Percentiles rank a stretch among this genome's conserved stretches.
phyloP scores from a whole-genome alignment of 768 basidiomycete genomes.

The Hygrophorus russula region DNA sequence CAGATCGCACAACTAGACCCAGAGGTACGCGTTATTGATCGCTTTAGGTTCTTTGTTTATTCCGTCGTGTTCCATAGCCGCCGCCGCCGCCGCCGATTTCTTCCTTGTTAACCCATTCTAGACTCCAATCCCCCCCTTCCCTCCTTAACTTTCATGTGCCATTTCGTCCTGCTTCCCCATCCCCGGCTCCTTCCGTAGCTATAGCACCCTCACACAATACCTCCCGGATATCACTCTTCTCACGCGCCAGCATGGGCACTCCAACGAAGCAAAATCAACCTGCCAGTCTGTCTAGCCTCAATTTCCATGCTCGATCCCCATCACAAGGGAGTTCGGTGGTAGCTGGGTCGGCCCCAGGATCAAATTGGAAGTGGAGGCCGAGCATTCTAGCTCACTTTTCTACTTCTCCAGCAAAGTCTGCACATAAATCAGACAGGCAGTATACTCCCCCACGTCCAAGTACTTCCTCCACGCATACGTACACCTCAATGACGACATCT shows the following conservation, averaged over 20 bases:
- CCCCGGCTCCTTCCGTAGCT: constrained; percentile 19
- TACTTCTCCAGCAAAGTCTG: constrained; percentile 29
- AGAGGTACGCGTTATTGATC: neutral
- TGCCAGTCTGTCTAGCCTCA: constrained; percentile 36
- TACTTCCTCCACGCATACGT: constrained; percentile 49
- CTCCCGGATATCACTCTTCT: constrained; percentile 35
- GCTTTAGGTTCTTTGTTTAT: neutral
- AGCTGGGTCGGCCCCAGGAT: constrained; percentile 5
- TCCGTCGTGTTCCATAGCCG: neutral
- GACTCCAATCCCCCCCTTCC: constrained; percentile 16
- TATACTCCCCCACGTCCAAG: constrained; percentile 42
- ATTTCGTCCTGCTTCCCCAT: constrained; percentile 32
- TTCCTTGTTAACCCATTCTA: neutral
- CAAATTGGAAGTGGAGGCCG: constrained; percentile 45
- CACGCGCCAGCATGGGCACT: constrained; percentile 17
- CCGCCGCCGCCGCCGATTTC: neutral
- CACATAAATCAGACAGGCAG: constrained; percentile 20
- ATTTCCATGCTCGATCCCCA: constrained; percentile 13
- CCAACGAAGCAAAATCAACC: constrained; percentile 30
- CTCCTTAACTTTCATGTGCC: constrained; percentile 33
- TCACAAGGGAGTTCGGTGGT: constrained; percentile 9
- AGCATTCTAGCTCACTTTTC: constrained; percentile 56
- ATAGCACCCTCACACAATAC: constrained; percentile 21
- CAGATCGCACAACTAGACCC: constrained; percentile 6
- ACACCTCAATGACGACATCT: too few relatives aligned